Conservation (phyloP, 129 eudicot genomes). For the Saposhnikovia divaricata region DNA sequence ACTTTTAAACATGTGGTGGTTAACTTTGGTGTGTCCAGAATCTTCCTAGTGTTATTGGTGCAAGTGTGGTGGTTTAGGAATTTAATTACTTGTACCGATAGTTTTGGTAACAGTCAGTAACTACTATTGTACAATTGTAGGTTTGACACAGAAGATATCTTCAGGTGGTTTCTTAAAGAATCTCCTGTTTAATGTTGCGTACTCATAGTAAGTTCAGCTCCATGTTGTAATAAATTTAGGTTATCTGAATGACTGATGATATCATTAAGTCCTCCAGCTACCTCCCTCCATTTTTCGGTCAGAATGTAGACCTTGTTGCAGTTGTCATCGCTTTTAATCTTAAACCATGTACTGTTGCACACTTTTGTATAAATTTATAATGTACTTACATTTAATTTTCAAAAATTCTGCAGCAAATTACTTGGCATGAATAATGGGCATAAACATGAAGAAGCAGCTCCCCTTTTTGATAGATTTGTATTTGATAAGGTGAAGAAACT, state of each 20-base stretch:
- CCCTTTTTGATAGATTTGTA: conserved; percentile 68
- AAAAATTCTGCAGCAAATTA: conserved; percentile 54
- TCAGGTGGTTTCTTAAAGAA: conserved; percentile 63
- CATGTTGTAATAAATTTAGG: not conserved
- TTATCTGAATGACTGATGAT: not conserved
- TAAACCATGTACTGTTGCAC: not conserved
- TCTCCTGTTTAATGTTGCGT: conserved; percentile 66
- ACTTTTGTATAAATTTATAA: not conserved
- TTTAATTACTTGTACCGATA: not conserved
- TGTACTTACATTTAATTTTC: not conserved
- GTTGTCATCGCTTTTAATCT: not conserved
- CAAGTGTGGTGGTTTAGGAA: not conserved
- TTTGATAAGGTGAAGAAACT: conserved; percentile 60
- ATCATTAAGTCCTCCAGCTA: not conserved
- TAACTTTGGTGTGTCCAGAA: not conserved
- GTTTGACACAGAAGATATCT: conserved; percentile 70
- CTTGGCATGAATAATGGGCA: conserved; percentile 63
- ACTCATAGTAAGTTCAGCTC: conserved; percentile 56
- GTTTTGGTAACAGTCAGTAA: not conserved
- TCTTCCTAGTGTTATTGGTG: conserved; percentile 2
- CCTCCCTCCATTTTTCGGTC: not conserved
- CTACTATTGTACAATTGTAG: conserved; percentile 26
- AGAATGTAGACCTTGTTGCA: not conserved
- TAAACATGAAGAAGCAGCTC: conserved; percentile 78
- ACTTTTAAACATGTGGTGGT: not conserved